Evolutionary conservation across 805 yeast genomes (phyloP), one percentile per base, ranked within the genome.

Genomic region (Schwanniomyces yamadae): DNA sequence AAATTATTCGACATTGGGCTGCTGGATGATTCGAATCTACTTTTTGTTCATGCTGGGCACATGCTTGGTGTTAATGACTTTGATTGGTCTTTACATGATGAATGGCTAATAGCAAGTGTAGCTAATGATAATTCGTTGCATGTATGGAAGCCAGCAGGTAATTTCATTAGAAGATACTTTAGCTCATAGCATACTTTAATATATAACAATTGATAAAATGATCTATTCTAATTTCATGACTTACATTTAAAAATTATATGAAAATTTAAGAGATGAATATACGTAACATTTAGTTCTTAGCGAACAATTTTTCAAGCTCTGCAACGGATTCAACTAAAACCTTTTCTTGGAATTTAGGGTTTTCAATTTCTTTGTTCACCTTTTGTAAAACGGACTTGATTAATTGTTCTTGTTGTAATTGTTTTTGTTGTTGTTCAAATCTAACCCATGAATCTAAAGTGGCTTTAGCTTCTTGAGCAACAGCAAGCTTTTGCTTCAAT

Each of bases 381-480:
- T 87, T 89, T 37, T 89, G 73, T 62, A 89, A 85, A 48, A 93
- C 96, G 40, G 89, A 58, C 59, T 84, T 71, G 51, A 95, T 80
- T 57, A 93, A 81, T 69, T 87, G 96, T 69, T 82, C 78, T 77
- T 93, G 99, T 77, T 93, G 95, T 61, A 80, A 71, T 75, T 88
- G 95, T 75, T 97, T 91, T 52, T 90, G 93, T 63, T 88, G 89
- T 52, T 87, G 84, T 77, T 93, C 99, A 70, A 85, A 86, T 80
- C 98, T 87, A 55, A 90, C 97, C 99, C 99, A 93, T 11, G 98
- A 88, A 72, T 93, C 99, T 62, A 93, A 80, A 43, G 91, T 95
- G 40, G 93, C 72, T 75, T 85, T 89, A 59, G 98, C 98, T 76
- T 89, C 96, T 45, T 73, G 54, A 40, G 95, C 91, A 50, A 89